Base-by-base conservation (phyloP, 2,329 filamentous ascomycete genomes). In the Diplodia seriata region DNA sequence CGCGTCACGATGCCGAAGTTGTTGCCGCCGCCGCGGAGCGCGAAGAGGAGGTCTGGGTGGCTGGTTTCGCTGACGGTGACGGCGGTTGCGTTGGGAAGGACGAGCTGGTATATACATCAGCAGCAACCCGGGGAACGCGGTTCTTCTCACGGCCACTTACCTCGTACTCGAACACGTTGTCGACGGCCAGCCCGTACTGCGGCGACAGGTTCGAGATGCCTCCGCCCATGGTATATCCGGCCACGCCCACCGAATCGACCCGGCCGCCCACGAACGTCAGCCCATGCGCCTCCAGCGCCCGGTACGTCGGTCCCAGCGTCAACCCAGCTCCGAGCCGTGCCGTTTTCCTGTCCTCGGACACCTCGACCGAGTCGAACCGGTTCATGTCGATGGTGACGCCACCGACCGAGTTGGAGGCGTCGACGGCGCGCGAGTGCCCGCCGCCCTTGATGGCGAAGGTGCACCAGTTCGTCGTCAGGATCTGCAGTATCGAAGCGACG, bases 1-100 rank as follows among this genome's bases (percentile, higher is more conserved):
- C 74, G 72, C 2, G 77, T 78, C 36, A 80, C 77, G 18, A 80
- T 74, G n/a, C 76, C 79, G 49, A 80, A 77, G 68, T 79, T 78
- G 65, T 72, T 77, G 2, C 71, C 72, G 26, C 78, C 78, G n/a
- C 78, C 79, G 26, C 77, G 76, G 11, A 81, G 70, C 0, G 77
- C 76, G 73, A 74, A 76, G 72, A 76, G 79, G 1, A 81, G 73
- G 62, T 79, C 76, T 31, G 31, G 31, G 50, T 0, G 20, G 11
- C 62, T 7, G 9, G 3, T 14, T 7, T 49, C 33, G 5, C 15
- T 66, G 23, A 51, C 51, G 23, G 57, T 55, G 23, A 66, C 63
- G 33, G 57, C 53, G 3, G 31, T 36, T 6, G 23, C 31, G 29
- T 55, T 38, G 4, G 49, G 31, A 7, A 66, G 49, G 3, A 66